phyloP scores from a whole-genome alignment of 2,329 filamentous ascomycete species.

The Fusarium albosuccineum region DNA sequence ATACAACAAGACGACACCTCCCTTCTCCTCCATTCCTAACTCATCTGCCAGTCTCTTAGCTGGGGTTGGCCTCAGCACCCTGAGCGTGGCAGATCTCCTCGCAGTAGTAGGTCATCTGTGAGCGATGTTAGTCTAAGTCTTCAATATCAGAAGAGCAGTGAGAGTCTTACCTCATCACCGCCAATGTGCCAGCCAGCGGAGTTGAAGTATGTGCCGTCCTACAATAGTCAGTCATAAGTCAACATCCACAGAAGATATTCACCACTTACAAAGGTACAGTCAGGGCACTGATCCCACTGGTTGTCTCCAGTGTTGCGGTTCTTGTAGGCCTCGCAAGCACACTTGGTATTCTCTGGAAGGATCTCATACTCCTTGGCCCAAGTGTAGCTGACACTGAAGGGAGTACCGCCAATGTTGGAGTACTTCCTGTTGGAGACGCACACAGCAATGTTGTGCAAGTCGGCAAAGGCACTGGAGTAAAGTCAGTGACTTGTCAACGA shows the following conservation, averaged over 20 bases:
- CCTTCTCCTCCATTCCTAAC: neutral
- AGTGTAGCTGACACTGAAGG: conserved; percentile 30
- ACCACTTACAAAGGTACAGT: conserved; percentile 28
- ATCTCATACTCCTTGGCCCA: conserved; percentile 29
- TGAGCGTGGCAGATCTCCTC: conserved; percentile 17
- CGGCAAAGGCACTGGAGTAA: conserved; percentile 2
- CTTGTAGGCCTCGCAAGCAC: conserved; percentile 25
- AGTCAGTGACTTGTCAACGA: neutral
- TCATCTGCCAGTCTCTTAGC: neutral
- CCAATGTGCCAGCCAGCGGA: conserved; percentile 36
- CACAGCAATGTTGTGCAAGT: conserved; percentile 26
- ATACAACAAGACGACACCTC: neutral
- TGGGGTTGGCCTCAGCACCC: conserved; percentile 19
- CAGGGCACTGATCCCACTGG: conserved; percentile 33
- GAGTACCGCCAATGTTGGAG: neutral
- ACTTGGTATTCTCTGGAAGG: conserved; percentile 21
- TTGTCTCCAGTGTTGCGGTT: conserved; percentile 26
- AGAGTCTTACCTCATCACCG: conserved; percentile 34
- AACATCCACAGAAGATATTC: rapidly evolving
- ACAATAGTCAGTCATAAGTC: neutral
- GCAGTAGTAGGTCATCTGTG: conserved; percentile 25
- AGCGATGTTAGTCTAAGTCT: neutral
- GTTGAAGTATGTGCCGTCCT: conserved; percentile 30
- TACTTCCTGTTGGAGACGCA: conserved; percentile 18
- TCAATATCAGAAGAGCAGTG: neutral